A percentile compares a stretch with the other conserved stretches of the same genome.
These are phyloP conservation scores for Pythium scleroteichum DNA, from an alignment of 352 stramenopile genomes.

Conservation along the genomic window DNA sequence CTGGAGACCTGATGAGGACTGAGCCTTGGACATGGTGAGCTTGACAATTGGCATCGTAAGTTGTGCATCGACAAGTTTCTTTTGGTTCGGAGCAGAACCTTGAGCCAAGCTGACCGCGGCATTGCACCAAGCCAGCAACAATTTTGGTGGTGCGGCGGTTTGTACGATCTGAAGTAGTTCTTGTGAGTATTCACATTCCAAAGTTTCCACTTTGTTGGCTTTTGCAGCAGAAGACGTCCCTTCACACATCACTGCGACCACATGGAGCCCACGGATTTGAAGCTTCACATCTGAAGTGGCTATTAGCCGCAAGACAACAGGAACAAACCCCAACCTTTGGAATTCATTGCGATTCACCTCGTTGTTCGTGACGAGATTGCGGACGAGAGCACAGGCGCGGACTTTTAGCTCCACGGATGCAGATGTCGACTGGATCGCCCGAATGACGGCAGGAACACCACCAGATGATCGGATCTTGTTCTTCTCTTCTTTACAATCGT, in stretches of 20 bases:
- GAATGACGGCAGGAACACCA: constrained; percentile 47
- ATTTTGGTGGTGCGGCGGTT: constrained; percentile 22
- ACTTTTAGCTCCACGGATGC: constrained; percentile 25
- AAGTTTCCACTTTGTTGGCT: constrained; percentile 53
- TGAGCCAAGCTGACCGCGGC: constrained; percentile 44
- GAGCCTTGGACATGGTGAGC: constrained; percentile 25
- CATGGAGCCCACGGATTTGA: constrained; percentile 50
- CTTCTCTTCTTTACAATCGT: constrained; percentile 34
- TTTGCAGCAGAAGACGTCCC: constrained; percentile 34
- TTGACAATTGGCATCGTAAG: constrained; percentile 43
- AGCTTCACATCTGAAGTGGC: constrained; percentile 27
- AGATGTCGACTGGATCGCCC: constrained; percentile 33
- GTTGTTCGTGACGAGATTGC: constrained; percentile 48
- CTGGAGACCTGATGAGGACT: constrained; percentile 28
- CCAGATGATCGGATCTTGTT: constrained; percentile 34
- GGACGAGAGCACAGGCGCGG: constrained; percentile 46
- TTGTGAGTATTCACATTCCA: constrained; percentile 52
- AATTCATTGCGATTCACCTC: constrained; percentile 57
- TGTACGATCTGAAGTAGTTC: constrained; percentile 39
- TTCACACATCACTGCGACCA: constrained; percentile 48
- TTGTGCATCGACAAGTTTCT: constrained; percentile 21
- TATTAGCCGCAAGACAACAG: constrained; percentile 31
- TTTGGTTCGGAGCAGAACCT: constrained; percentile 54
- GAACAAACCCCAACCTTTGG: constrained; percentile 45
- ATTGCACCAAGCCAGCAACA: constrained; percentile 50